phyloP scores from a whole-genome alignment of 495 filamentous ascomycete species.

The Neohortaea acidophila region DNA sequence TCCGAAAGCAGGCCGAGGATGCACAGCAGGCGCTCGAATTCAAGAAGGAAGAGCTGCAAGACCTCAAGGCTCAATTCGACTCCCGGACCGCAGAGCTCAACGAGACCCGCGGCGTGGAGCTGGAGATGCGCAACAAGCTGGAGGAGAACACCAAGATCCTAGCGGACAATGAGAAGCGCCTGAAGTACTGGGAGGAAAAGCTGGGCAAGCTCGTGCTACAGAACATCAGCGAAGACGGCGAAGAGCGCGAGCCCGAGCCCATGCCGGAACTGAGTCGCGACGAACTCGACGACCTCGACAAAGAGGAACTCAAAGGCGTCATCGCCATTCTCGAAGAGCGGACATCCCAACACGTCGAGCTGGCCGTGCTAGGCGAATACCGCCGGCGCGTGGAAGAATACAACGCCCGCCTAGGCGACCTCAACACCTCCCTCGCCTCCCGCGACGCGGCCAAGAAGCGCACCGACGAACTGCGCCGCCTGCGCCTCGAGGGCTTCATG shows the following conservation, averaged over 20 bases:
- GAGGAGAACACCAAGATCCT: constrained; percentile 89
- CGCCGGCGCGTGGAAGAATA: constrained; percentile 80
- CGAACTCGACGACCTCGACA: constrained; percentile 85
- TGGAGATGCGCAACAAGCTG: constrained; percentile 96
- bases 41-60: constrained; percentile 66
- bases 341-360: constrained; percentile 77
- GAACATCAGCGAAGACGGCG: constrained; percentile 40
- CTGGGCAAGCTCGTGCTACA: constrained; percentile 63
- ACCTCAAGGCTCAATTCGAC: constrained; percentile 72
- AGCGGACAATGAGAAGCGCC: constrained; percentile 68
- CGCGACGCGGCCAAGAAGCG: constrained; percentile 80
- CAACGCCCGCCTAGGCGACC: constrained; percentile 61
- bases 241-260: constrained; percentile 22
- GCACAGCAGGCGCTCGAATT: constrained; percentile 58
- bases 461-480: constrained; percentile 75
- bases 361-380: constrained; percentile 85
- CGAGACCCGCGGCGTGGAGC: constrained; percentile 75
- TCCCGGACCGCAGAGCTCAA: constrained; percentile 77
- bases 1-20: constrained; percentile 62
- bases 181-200: constrained; percentile 79
- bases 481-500: constrained; percentile 94
- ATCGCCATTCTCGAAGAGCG: constrained; percentile 88
- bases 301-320: constrained; percentile 66
- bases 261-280: constrained; percentile 47
- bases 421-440: constrained; percentile 54